Base-by-base conservation (phyloP, 2,329 filamentous ascomycete genomes). In the Aspergillus piperis region DNA sequence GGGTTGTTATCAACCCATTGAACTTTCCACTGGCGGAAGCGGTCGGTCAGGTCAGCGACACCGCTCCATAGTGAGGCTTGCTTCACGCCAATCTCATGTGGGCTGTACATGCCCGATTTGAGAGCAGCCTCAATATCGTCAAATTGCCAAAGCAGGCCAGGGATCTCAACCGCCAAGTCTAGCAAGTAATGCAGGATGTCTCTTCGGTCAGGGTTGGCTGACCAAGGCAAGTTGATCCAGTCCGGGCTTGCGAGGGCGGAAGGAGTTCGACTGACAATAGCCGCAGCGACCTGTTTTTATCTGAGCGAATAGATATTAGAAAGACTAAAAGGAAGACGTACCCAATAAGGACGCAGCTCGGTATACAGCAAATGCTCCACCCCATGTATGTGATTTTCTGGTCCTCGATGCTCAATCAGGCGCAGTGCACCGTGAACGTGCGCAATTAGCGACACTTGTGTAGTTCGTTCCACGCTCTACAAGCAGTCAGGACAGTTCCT, bases 221-320 rank as follows among this genome's bases (percentile, higher is more conserved):
- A 73, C 75, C 75, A 78, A 0, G 76, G 76, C 15, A 77, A 64
- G 7, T 69, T 75, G 53, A 76, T 77, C 76, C 76, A 78, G 38
- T 75, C 74, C 44, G 75, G 69, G 10, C 59, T 64, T 4, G 73
- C 71, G 10, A 78, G 68, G 54, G 77, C 77, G 7, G 73, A 73
- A 1, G 73, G 70, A n/a, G 64, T 61, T 23, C 75, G 73, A 36
- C 54, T 61, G 30, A 71, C 66, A 36, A 77, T 57, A 25, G 73
- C 68, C 8, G 68, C 70, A 8, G 68, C 72, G 51, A 75, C 68
- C 73, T 75, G 15, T n/a, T 55, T 19, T 13, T 19, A 54, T 36
- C 15, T 21, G 10, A 41, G 36, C 17, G 2, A 53, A 7, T 49
- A 5, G 15, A 39, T 5, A 5, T 13, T 5, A 15, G 17, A 11